phyloP scores from a whole-genome alignment of 2,329 filamentous ascomycete genomes.

The Chrysoporthe cubensis region DNA sequence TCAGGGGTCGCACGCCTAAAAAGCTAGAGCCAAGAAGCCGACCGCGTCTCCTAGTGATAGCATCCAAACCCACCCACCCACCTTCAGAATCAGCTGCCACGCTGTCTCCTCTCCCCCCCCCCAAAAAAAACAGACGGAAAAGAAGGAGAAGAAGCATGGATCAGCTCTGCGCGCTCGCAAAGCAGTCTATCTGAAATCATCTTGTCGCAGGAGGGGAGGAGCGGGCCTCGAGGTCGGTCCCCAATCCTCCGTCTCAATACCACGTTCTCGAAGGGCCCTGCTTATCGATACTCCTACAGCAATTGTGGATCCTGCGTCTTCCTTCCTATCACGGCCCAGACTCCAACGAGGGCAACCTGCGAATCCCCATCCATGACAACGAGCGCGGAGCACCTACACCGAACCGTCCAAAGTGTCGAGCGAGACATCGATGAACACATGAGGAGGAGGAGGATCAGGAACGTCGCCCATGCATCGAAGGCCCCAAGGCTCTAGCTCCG shows the following conservation, averaged over 20 bases:
- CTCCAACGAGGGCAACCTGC: neutral
- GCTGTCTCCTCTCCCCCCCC: neutral
- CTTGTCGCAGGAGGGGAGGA: neutral
- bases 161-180: neutral
- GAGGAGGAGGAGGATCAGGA: constrained; percentile 20
- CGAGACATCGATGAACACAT: constrained; percentile 15
- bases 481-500: constrained; percentile 36
- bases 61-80: neutral
- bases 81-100: neutral
- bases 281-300: neutral
- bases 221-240: neutral
- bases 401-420: neutral
- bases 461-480: constrained; percentile 34
- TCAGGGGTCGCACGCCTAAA: neutral
- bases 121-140: no score
- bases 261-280: neutral
- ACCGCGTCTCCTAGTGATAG: neutral
- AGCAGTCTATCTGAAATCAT: neutral
- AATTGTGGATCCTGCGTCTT: constrained; percentile 1
- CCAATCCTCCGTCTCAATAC: neutral
- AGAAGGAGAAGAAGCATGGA: neutral
- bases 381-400: neutral
- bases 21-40: neutral
- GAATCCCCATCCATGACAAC: neutral
- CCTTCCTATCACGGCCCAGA: neutral